Evolutionary conservation across 1,139 yeast species (phyloP).

Genomic region (Saccharomyces hybrid): DNA sequence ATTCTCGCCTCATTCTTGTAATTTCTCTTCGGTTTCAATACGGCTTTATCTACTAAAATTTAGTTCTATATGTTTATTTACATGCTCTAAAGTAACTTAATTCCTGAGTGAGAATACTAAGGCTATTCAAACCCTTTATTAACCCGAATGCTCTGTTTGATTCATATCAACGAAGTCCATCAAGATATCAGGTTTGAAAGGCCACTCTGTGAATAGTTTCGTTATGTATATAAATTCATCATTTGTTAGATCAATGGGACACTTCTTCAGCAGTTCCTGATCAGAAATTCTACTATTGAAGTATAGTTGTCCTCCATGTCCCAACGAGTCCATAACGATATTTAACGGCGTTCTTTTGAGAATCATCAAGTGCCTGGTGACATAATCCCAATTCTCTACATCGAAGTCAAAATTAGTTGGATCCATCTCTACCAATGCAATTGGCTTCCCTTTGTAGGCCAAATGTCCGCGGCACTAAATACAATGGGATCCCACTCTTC

Average conservation of each 20-base stretch:
- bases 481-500: slow-evolving; percentile 25
- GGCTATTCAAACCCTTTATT: not conserved
- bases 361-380: slow-evolving; percentile 58
- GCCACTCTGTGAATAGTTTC: slow-evolving; percentile 61
- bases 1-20: no score
- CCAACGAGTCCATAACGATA: slow-evolving; percentile 49
- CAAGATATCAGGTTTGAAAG: slow-evolving; percentile 64
- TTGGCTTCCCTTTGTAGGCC: slow-evolving; percentile 11
- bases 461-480: slow-evolving; percentile 14
- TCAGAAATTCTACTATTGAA: slow-evolving; percentile 38
- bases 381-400: slow-evolving; percentile 56
- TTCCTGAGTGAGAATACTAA: not conserved
- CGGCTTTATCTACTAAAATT: not conserved
- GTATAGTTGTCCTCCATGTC: slow-evolving; percentile 78
- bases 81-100: not conserved
- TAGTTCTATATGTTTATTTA: not conserved
- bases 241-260: slow-evolving; percentile 43
- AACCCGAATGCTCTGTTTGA: slow-evolving; percentile 15
- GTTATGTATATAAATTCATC: slow-evolving; percentile 50
- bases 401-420: slow-evolving; percentile 43
- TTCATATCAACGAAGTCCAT: slow-evolving; percentile 24
- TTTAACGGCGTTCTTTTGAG: slow-evolving; percentile 42
- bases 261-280: slow-evolving; percentile 36
- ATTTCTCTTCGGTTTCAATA: not conserved
- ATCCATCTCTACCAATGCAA: slow-evolving; percentile 48